Percentiles rank a stretch among this genome's conserved stretches.
phyloP scores from a whole-genome alignment of 139 green algal genomes.

The Yamagishiella unicocca region DNA sequence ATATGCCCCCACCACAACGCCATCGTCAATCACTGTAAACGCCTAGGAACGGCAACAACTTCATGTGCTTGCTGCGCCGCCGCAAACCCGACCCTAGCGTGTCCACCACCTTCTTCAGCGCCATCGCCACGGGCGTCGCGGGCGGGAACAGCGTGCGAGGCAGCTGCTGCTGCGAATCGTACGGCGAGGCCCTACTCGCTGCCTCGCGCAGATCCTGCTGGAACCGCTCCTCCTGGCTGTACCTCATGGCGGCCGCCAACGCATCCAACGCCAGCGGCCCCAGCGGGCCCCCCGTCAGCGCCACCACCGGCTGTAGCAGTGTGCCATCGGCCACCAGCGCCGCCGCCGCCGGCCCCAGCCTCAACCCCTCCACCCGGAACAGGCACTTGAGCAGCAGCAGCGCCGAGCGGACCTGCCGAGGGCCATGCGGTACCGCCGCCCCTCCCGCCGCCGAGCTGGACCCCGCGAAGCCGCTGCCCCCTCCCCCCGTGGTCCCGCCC shows the following conservation, averaged over 20 bases:
- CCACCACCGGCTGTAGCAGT: conserved; percentile 44
- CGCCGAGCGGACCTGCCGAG: conserved; percentile 36
- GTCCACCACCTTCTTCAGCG: conserved; percentile 38
- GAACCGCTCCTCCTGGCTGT: background rate
- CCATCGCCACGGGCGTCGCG: background rate
- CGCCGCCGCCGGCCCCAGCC: conserved; percentile 38
- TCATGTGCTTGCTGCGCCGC: conserved; percentile 8
- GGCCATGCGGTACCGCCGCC: background rate
- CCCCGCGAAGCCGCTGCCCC: background rate
- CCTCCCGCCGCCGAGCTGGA: background rate
- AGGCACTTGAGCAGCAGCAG: conserved; percentile 53
- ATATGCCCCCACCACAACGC: no score
- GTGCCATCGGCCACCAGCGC: conserved; percentile 35
- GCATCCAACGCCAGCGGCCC: conserved; percentile 5
- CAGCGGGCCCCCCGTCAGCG: conserved; percentile 29
- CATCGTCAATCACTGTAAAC: background rate
- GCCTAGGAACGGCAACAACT: conserved; percentile 32
- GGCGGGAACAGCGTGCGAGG: conserved; percentile 34
- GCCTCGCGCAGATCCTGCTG: background rate
- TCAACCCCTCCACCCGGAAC: conserved; percentile 44
- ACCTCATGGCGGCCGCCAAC: conserved; percentile 14
- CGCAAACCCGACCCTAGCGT: conserved; percentile 27
- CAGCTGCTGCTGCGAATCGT: background rate
- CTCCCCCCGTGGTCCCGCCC: background rate
- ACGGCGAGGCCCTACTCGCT: background rate